These are phyloP conservation scores for Backusella australiensis DNA, from an alignment of 192 early-diverging fungal genomes.

Conservation along the genomic window DNA sequence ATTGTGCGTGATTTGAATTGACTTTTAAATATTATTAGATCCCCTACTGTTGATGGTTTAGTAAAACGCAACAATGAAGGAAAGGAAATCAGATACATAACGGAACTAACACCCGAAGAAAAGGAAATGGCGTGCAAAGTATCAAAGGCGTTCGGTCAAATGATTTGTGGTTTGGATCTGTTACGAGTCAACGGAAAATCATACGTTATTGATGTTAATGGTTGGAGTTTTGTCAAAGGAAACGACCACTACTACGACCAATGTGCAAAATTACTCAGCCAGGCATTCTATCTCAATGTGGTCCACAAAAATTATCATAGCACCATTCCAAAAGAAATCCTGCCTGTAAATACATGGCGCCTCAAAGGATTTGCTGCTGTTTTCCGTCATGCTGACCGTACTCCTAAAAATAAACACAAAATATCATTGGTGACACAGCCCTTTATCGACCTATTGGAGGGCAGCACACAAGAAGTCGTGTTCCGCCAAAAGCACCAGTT, in stretches of 20 bases:
- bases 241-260: slow-evolving; percentile 90
- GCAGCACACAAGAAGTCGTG: slow-evolving; percentile 74
- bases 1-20: neutral
- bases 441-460: slow-evolving; percentile 70
- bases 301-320: neutral
- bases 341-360: slow-evolving; percentile 83
- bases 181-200: slow-evolving; percentile 79
- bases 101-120: slow-evolving; percentile 75
- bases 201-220: slow-evolving; percentile 97
- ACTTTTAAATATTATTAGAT: slow-evolving; percentile 42
- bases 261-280: slow-evolving; percentile 71
- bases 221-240: slow-evolving; percentile 99
- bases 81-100: slow-evolving; percentile 94
- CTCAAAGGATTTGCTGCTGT: slow-evolving; percentile 94
- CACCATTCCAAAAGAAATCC: slow-evolving; percentile 38
- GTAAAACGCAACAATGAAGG: slow-evolving; percentile 95
- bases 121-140: slow-evolving; percentile 73
- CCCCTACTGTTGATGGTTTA: slow-evolving; percentile 92
- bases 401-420: slow-evolving; percentile 98
- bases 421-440: slow-evolving; percentile 70
- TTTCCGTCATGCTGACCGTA: slow-evolving; percentile 93
- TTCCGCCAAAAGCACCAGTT: slow-evolving; percentile 74
- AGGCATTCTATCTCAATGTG: slow-evolving; percentile 57
- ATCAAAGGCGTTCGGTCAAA: slow-evolving; percentile 83
- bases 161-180: slow-evolving; percentile 94